Percentiles rank a stretch among this genome's conserved stretches.
Evolutionary conservation across 352 stramenopile species (phyloP).

Genomic region (Globisporangium solare): DNA sequence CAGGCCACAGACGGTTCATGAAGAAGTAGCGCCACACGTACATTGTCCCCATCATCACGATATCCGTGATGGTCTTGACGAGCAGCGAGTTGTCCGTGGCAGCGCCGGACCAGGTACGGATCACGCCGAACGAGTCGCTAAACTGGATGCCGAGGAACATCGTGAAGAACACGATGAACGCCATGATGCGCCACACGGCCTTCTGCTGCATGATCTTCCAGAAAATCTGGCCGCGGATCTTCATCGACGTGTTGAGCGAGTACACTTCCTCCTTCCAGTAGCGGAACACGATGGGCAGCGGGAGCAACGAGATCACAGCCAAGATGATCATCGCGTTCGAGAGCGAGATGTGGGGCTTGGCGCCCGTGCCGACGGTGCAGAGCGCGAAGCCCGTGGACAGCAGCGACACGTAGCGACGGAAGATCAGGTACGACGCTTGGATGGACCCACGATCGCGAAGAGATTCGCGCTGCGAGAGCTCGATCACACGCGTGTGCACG

Average conservation of each 20-base stretch:
- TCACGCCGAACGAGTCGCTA: constrained; percentile 13
- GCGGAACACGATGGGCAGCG: constrained; percentile 24
- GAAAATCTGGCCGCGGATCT: constrained; percentile 29
- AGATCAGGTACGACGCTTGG: constrained; percentile 29
- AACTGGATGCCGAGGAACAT: constrained; percentile 30
- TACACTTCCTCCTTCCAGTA: constrained; percentile 37
- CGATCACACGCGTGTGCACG: constrained; percentile 34
- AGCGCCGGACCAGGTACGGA: constrained; percentile 19
- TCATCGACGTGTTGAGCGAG: constrained; percentile 26
- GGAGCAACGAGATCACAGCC: constrained; percentile 21
- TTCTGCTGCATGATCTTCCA: constrained; percentile 50
- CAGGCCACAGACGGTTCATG: constrained; percentile 28
- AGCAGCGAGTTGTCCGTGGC: constrained; percentile 28
- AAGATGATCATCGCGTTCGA: constrained; percentile 28
- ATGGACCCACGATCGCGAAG: constrained; percentile 24
- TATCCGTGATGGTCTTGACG: constrained; percentile 24
- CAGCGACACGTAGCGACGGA: constrained; percentile 23
- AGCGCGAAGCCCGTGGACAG: constrained; percentile 16
- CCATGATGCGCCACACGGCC: constrained; percentile 33
- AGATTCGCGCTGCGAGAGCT: constrained; percentile 36
- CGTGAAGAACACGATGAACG: constrained; percentile 31
- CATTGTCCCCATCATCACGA: constrained; percentile 24
- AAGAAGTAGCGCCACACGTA: constrained; percentile 29
- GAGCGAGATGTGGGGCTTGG: constrained; percentile 17
- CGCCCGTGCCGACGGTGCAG: constrained; percentile 9